A percentile compares a stretch with the other conserved stretches of the same genome.
Evolutionary conservation across 805 yeast genomes (phyloP).

Genomic region (Myxozyma nipponensis): DNA sequence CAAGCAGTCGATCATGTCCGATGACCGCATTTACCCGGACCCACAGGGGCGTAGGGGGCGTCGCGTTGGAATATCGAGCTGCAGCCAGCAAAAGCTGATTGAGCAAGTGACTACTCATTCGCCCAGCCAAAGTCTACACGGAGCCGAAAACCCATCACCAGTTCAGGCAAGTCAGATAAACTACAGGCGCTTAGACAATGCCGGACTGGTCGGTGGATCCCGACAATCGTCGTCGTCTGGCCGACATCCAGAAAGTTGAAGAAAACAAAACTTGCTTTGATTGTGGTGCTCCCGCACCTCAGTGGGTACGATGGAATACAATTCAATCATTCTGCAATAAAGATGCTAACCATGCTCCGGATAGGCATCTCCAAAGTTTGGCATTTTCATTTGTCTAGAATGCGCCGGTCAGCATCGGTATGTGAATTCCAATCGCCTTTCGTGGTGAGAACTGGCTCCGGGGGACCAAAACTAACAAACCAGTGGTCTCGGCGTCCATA

Average conservation of each 20-base stretch:
- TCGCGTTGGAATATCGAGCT: too few relatives aligned
- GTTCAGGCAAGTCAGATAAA: too few relatives aligned
- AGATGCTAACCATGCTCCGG: background rate
- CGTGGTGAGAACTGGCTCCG: too few relatives aligned
- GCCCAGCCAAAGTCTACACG: too few relatives aligned
- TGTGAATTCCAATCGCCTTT: conserved; percentile 1
- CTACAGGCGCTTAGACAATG: too few relatives aligned
- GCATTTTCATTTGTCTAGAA: conserved; percentile 93
- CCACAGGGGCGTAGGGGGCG: too few relatives aligned
- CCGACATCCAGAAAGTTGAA: conserved; percentile 72
- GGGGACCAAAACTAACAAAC: background rate
- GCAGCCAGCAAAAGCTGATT: too few relatives aligned
- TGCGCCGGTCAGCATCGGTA: conserved; percentile 88
- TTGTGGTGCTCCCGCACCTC: conserved; percentile 94
- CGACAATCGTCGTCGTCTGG: conserved; percentile 66
- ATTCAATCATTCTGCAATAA: background rate
- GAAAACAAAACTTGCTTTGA: conserved; percentile 88
- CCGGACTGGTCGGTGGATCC: conserved; percentile 88
- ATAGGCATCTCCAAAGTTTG: conserved; percentile 89
- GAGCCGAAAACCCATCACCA: too few relatives aligned
- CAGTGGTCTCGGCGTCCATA: conserved; percentile 92
- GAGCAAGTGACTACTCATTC: too few relatives aligned
- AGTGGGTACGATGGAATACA: conserved; percentile 65
- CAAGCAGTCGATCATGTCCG: too few relatives aligned
- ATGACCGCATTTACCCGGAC: too few relatives aligned